Percentiles rank a stretch among this genome's conserved stretches.
phyloP scores from a whole-genome alignment of 2,329 filamentous ascomycete genomes.

The Balansia obtecta region DNA sequence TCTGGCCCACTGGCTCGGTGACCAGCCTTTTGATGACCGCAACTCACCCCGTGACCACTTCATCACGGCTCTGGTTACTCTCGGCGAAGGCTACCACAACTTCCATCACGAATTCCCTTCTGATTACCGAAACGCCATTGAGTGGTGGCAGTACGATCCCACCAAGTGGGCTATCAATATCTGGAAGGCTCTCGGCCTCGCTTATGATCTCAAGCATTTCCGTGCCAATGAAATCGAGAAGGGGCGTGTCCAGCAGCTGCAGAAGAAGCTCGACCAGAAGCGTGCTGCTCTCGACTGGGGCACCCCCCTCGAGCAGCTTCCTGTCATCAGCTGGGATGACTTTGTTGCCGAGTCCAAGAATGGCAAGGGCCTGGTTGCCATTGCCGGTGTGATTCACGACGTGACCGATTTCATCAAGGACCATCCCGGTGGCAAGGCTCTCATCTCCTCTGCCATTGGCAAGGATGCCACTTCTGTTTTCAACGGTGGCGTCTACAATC shows the following conservation, averaged over 20 bases:
- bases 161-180: conserved; percentile 82
- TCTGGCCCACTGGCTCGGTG: conserved; percentile 79
- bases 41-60: conserved; percentile 84
- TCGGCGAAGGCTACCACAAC: conserved; percentile 88
- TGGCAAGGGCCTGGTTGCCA: conserved; percentile 62
- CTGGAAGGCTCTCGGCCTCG: conserved; percentile 75
- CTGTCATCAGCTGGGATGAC: conserved; percentile 77
- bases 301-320: conserved; percentile 70
- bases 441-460: conserved; percentile 71
- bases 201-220: conserved; percentile 84
- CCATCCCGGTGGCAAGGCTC: conserved; percentile 80
- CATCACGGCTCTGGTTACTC: conserved; percentile 72
- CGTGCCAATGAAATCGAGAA: conserved; percentile 86
- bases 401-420: conserved; percentile 76
- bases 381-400: conserved; percentile 80
- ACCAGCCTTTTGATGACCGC: conserved; percentile 86
- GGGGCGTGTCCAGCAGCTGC: conserved; percentile 74
- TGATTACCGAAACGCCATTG: conserved; percentile 83
- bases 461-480: conserved; percentile 86
- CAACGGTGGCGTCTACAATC: conserved; percentile 82
- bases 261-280: conserved; percentile 90
- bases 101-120: conserved; percentile 93
- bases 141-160: conserved; percentile 85
- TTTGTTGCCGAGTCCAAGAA: conserved; percentile 66
- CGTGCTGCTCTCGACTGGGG: conserved; percentile 76